phyloP scores from a whole-genome alignment of 345 rosid genomes.

The Syzygium jambos region DNA sequence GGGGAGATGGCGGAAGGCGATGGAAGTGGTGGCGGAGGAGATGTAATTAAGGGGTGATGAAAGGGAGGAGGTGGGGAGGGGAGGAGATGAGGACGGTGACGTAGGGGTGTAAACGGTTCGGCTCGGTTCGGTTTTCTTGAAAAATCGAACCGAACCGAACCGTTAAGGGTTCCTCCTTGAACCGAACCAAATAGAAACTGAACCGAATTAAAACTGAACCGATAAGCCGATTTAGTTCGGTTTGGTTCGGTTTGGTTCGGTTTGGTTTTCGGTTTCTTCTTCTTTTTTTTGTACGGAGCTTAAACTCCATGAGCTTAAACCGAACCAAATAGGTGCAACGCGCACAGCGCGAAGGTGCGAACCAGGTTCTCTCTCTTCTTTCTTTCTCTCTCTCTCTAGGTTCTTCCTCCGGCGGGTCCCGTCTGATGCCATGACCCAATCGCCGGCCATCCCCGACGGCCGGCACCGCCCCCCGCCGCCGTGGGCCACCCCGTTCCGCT shows the following conservation, averaged over 20 bases:
- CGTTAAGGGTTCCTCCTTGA: too few relatives aligned
- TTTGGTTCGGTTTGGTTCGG: too few relatives aligned
- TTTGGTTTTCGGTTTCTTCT: too few relatives aligned
- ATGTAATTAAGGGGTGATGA: not conserved
- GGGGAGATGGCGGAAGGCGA: constrained; percentile 22
- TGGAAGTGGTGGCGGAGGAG: constrained; percentile 2
- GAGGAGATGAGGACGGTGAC: constrained; percentile 3
- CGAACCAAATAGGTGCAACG: too few relatives aligned
- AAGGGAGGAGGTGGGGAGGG: not conserved
- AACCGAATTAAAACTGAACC: too few relatives aligned
- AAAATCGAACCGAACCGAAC: too few relatives aligned
- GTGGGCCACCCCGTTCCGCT: not conserved
- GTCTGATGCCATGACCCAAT: not conserved
- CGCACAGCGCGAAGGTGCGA: not conserved
- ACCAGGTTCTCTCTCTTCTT: not conserved
- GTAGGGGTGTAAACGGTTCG: too few relatives aligned
- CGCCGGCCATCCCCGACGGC: not conserved
- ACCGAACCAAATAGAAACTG: too few relatives aligned
- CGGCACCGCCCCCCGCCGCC: not conserved
- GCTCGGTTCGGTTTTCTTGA: too few relatives aligned
- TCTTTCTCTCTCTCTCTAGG: not conserved
- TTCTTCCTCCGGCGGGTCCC: not conserved
- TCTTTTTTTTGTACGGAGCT: too few relatives aligned
- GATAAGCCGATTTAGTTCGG: too few relatives aligned
- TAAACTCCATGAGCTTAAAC: too few relatives aligned